Evolutionary conservation across 2,329 filamentous ascomycete genomes (phyloP).

Genomic region (Exophiala mesophila): DNA sequence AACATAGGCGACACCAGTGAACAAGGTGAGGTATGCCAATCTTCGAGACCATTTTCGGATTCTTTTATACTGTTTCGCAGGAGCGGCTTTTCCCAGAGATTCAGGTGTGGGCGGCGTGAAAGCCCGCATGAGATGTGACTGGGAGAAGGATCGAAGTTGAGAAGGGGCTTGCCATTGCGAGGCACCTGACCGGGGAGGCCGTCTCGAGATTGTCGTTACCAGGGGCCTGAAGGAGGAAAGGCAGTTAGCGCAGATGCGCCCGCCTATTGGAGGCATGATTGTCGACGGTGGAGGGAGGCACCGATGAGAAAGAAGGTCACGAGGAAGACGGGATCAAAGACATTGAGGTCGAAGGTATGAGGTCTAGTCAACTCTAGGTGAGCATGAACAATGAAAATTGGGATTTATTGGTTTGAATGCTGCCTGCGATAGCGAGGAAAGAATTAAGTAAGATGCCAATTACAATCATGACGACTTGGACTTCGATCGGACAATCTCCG

Average conservation of each 20-base stretch:
- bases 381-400: no score
- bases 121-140: conserved; percentile 30
- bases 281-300: conserved; percentile 2
- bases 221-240: conserved; percentile 4
- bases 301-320: not conserved
- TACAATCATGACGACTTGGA: no score
- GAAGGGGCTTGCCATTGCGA: conserved; percentile 2
- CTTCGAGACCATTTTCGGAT: conserved; percentile 73
- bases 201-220: conserved; percentile 3
- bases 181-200: not conserved
- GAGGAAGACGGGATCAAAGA: not conserved
- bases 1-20: conserved; percentile 59
- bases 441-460: no score
- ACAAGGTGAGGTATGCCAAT: conserved; percentile 56
- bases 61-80: conserved; percentile 66
- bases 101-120: conserved; percentile 72
- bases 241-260: conserved; percentile 24
- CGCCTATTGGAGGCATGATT: conserved; percentile 15
- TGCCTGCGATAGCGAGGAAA: no score
- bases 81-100: conserved; percentile 67
- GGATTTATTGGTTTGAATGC: no score
- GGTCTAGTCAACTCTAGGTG: no score
- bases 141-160: conserved; percentile 17
- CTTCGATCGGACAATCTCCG: no score
- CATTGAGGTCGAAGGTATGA: not conserved